Percentiles rank a stretch among this genome's conserved stretches.
phyloP scores from a whole-genome alignment of 768 basidiomycete species.

The Pulveroboletus sp. region DNA sequence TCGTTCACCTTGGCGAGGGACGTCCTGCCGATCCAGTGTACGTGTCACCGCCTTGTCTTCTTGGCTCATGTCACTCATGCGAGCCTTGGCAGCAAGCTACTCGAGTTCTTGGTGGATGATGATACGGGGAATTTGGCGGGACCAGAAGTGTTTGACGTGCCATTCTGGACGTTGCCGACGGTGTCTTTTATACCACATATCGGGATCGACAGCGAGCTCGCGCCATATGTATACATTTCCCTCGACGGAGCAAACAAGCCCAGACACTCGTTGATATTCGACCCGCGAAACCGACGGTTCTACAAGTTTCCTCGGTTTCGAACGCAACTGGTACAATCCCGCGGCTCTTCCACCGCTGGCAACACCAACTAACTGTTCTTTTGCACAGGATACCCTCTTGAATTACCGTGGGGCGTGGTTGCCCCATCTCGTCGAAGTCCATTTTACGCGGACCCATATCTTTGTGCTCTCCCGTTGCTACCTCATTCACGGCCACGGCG shows the following conservation, averaged over 20 bases:
- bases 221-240: conserved; percentile 16
- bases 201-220: conserved; percentile 6
- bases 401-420: conserved; percentile 19
- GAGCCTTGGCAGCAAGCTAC: conserved; percentile 9
- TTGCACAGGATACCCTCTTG: conserved; percentile 9
- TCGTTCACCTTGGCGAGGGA: conserved; percentile 8
- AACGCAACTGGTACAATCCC: conserved; percentile 10
- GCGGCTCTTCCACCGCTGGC: no score
- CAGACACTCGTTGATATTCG: conserved; percentile 14
- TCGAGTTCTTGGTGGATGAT: conserved; percentile 17
- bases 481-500: conserved; percentile 9
- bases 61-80: neutral
- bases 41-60: neutral
- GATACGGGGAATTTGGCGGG: conserved; percentile 12
- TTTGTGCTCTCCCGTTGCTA: conserved; percentile 15
- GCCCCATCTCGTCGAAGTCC: conserved; percentile 16
- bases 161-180: conserved; percentile 7
- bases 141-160: conserved; percentile 14
- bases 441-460: conserved; percentile 14
- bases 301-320: conserved; percentile 22
- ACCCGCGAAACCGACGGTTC: conserved; percentile 12
- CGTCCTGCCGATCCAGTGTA: conserved; percentile 14
- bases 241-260: conserved; percentile 11
- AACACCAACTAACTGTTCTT: neutral
- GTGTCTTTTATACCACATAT: conserved; percentile 15